These are phyloP conservation scores for Trametes sp. DNA, from an alignment of 1,284 basidiomycete species.

Conservation along the genomic window DNA sequence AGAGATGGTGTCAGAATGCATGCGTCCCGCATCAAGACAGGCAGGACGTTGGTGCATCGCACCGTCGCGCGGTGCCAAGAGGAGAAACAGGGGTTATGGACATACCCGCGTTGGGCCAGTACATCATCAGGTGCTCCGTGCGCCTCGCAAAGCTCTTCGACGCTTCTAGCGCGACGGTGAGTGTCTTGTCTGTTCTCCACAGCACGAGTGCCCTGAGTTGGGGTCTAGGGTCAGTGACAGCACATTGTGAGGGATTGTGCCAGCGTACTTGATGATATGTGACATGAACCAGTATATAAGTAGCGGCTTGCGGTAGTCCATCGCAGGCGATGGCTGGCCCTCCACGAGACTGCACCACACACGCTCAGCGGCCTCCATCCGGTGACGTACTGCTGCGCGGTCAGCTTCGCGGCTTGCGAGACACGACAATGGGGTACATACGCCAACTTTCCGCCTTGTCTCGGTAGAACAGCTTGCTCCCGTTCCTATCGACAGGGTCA, in stretches of 20 bases:
- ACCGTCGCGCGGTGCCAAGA: neutral
- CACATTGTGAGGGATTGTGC: neutral
- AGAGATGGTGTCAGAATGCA: neutral
- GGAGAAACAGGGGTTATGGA: neutral
- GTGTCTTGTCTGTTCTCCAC: conserved; percentile 66
- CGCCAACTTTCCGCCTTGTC: conserved; percentile 76
- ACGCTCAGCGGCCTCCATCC: conserved; percentile 17
- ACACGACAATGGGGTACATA: conserved; percentile 47
- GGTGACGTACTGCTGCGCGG: conserved; percentile 14
- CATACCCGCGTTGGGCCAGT: conserved; percentile 75
- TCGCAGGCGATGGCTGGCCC: conserved; percentile 3
- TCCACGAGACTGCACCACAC: conserved; percentile 16
- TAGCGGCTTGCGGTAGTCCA: conserved; percentile 55
- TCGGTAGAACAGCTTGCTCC: conserved; percentile 61
- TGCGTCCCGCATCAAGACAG: neutral
- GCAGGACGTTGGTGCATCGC: neutral
- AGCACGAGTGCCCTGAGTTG: conserved; percentile 58
- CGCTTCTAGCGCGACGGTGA: conserved; percentile 70
- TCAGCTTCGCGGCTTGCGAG: neutral
- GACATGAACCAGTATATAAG: conserved; percentile 82
- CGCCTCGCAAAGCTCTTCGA: conserved; percentile 66
- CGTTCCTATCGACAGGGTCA: conserved; percentile 45
- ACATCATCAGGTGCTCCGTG: conserved; percentile 66
- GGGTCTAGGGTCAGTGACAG: neutral
- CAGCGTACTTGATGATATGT: conserved; percentile 65